Evolutionary conservation across 352 stramenopile genomes (phyloP), one percentile per base, ranked within the genome.

Genomic region (Globisporangium camurandrum): DNA sequence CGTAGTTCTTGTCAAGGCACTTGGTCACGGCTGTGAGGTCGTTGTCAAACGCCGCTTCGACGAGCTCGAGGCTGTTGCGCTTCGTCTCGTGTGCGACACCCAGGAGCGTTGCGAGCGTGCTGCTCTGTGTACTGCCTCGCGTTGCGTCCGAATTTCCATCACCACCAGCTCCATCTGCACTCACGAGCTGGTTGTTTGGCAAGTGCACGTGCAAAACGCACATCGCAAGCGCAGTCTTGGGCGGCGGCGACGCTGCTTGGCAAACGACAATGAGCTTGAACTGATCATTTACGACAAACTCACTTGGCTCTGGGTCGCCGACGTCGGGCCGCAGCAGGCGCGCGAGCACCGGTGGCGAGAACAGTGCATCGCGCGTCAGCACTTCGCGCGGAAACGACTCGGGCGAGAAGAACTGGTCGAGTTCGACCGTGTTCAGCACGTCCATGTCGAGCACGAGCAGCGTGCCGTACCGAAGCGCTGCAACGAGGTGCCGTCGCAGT

Each of bases 21-120:
- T 70, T 66, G 8, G 82, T 61, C 5, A 96, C 62, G 2, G 63
- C 67, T 0, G 86, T 80, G 19, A 95, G 49, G 17, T 96, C 83
- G 27, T 85, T 75, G 34, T 97, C 88, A 54, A 96, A 96, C 19
- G 83, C 86, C 23, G 77, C 81, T 57, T 97, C 88, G 24, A 97
- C 86, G 16, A 97, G 55, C 36, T 93, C 74, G 0, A 69, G 41
- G 23, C 72, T 92, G 54, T 95, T 96, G 22, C 75, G 64, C 43
- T 77, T 84, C 4, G 68, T 62, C 39, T 86, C 71, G 49, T 84
- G 82, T 10, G 49, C 28, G 4, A 90, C 62, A 11, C 78, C 78
- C 3, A 90, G 60, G 0, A 68, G 47, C 26, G 69, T 77, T 0
- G 78, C 75, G 10, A 90, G 59, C 37, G 20, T 19, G 3, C 27